A percentile compares a stretch with the other conserved stretches of the same genome.
phyloP scores from a whole-genome alignment of 2,329 filamentous ascomycete species.

The Hypomyces rosellus region DNA sequence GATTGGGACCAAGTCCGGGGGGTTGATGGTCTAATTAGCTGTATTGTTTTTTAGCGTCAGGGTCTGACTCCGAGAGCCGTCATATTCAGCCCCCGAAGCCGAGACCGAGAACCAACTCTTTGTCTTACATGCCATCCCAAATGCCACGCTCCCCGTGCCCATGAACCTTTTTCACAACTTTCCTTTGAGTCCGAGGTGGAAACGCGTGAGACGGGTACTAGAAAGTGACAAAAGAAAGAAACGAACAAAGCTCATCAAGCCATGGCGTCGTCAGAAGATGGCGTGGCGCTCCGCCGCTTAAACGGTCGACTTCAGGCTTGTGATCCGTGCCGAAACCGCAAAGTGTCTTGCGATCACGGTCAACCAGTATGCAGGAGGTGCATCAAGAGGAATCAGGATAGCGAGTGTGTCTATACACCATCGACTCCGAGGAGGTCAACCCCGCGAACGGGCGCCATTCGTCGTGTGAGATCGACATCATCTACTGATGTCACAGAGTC shows the following conservation, averaged over 20 bases:
- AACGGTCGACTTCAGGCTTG: constrained; percentile 18
- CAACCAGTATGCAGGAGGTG: constrained; percentile 33
- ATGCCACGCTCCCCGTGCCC: not conserved
- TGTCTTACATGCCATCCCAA: not conserved
- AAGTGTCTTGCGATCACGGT: constrained; percentile 34
- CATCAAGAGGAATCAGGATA: constrained; percentile 24
- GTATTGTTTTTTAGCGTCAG: too few species aligned
- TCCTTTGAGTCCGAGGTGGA: not conserved
- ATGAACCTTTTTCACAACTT: not conserved
- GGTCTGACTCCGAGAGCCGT: not conserved
- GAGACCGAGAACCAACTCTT: constrained; percentile 20
- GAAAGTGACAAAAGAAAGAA: not conserved
- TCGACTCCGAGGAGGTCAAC: not conserved
- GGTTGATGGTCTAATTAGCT: too few species aligned
- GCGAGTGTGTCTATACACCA: constrained; percentile 27
- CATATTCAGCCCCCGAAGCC: constrained; percentile 20
- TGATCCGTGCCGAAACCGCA: constrained; percentile 32
- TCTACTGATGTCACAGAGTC: too few species aligned
- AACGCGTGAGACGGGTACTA: not conserved
- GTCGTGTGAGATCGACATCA: too few species aligned
- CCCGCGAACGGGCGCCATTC: not conserved
- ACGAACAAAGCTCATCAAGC: not conserved
- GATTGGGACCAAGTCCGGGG: too few species aligned
- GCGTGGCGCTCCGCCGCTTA: constrained; percentile 18
- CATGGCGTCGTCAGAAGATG: constrained; percentile 1